phyloP scores from a whole-genome alignment of 228 moss, liverwort and hornwort species.

The Sphagnum magellanicum region DNA sequence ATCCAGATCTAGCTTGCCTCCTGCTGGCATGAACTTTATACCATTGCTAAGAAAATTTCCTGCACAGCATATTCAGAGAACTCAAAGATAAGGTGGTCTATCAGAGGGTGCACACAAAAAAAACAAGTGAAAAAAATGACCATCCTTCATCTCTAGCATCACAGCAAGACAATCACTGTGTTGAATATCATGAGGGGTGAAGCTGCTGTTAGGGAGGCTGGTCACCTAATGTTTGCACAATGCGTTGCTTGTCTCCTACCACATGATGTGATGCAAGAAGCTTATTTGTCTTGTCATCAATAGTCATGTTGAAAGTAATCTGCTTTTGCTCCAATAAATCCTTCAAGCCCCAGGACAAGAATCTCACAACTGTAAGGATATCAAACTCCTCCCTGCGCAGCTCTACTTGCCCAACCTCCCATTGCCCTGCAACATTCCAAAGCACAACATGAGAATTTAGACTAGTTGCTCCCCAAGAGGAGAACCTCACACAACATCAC shows the following conservation, averaged over 20 bases:
- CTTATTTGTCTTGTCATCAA: constrained; percentile 42
- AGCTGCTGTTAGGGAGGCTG: too few relatives aligned
- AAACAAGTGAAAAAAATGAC: too few relatives aligned
- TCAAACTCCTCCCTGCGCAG: constrained; percentile 68
- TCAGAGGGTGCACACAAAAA: too few relatives aligned
- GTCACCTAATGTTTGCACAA: constrained; percentile 67
- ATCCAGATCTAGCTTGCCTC: constrained; percentile 59
- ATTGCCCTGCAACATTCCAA: constrained; percentile 41
- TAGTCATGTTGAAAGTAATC: constrained; percentile 55
- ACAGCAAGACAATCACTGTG: too few relatives aligned
- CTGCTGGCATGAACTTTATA: constrained; percentile 66
- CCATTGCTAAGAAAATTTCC: constrained; percentile 83
- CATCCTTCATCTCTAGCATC: too few relatives aligned
- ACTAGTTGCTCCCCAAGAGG: too few relatives aligned
- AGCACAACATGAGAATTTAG: too few relatives aligned
- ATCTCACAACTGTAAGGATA: constrained; percentile 57
- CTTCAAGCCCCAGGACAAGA: constrained; percentile 68
- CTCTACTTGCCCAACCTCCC: constrained; percentile 74
- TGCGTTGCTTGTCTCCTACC: constrained; percentile 69
- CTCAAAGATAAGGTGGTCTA: too few relatives aligned
- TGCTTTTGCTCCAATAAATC: constrained; percentile 64
- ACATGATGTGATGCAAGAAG: constrained; percentile 46
- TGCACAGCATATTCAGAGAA: constrained; percentile 7
- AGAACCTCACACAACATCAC: too few relatives aligned
- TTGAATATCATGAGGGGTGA: too few relatives aligned